Base-by-base conservation (phyloP, 352 stramenopile genomes). In the Globisporangium recalcitrans region DNA sequence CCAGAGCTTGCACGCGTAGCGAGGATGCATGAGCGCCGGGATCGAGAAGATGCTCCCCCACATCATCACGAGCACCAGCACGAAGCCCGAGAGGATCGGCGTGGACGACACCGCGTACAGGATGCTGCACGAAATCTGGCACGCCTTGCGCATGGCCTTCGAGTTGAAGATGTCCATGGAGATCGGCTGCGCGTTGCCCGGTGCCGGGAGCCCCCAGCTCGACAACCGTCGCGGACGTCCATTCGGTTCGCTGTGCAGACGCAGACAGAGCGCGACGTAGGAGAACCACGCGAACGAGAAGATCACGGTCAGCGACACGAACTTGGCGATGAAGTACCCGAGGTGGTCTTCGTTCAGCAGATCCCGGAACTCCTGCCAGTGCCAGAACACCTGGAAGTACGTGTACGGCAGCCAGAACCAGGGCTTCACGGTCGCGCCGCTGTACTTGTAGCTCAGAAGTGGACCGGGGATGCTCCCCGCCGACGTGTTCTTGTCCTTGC, bases 361-460 rank as follows among this genome's bases (percentile, higher is more conserved):
- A 36, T 78, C 77, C 36, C 84, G 82, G 29, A 88, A 73, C 48
- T 75, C 68, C 34, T 89, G 74, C 84, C 82, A 93, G 72, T 91
- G 77, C 84, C 84, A 93, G 40, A 88, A 88, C 29, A 91, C 82
- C 60, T 90, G 78, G 63, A 91, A 93, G 68, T 93, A 93, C 58
- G 63, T 58, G 73, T 91, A 93, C 32, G 84, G 75, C 56, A 93
- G 58, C 84, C 84, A 93, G 65, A 88, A 88, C 81, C 84, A 91
- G 59, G 84, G 84, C 68, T 91, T 89, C 24, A 91, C 64, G 0
- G 76, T 89, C 31, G 58, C 72, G 16, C 82, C 84, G 55, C 80
- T 90, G 71, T 93, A 93, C 70, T 90, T 90, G 72, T 79, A 93
- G 55, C 78, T 90, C 36, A 93, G 71, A 58, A 91, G 49, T 16